phyloP scores from a whole-genome alignment of 2,329 filamentous ascomycete species.

The Phialophora verrucosa region DNA sequence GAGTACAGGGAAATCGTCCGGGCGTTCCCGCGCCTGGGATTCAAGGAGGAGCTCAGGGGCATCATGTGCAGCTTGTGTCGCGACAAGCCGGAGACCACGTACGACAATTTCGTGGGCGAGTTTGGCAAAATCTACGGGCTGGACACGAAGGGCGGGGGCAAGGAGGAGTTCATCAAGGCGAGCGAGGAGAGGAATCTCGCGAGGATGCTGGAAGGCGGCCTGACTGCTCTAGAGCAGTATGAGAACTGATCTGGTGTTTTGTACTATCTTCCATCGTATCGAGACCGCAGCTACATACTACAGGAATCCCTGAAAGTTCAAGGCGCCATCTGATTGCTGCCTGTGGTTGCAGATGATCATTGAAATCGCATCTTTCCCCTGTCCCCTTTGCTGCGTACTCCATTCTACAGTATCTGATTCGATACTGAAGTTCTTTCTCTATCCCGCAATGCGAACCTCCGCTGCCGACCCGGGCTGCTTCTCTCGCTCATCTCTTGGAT shows the following conservation, averaged over 20 bases:
- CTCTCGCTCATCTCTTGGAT: too few relatives aligned
- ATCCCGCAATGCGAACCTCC: too few relatives aligned
- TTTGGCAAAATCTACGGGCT: conserved; percentile 39
- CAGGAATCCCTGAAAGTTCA: not conserved
- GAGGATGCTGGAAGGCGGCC: conserved; percentile 16
- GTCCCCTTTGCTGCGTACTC: not conserved
- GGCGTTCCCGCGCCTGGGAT: conserved; percentile 45
- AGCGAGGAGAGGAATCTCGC: conserved; percentile 20
- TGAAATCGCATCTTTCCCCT: not conserved
- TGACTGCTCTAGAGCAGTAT: conserved; percentile 25
- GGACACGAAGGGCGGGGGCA: conserved; percentile 27
- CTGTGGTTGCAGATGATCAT: too few relatives aligned
- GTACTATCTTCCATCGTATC: not conserved
- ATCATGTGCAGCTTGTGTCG: conserved; percentile 46
- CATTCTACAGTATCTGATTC: too few relatives aligned
- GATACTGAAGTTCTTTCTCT: too few relatives aligned
- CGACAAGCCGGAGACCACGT: conserved; percentile 46
- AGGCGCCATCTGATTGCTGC: not conserved
- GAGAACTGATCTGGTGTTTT: conserved; percentile 15
- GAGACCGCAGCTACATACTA: not conserved
- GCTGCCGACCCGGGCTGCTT: too few relatives aligned
- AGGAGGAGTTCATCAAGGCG: conserved; percentile 25
- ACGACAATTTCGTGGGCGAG: conserved; percentile 46
- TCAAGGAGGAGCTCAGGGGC: conserved; percentile 44
- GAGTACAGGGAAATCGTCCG: conserved; percentile 43